Evolutionary conservation across 1,139 yeast species (phyloP).

Genomic region (Kluyveromyces sp.): DNA sequence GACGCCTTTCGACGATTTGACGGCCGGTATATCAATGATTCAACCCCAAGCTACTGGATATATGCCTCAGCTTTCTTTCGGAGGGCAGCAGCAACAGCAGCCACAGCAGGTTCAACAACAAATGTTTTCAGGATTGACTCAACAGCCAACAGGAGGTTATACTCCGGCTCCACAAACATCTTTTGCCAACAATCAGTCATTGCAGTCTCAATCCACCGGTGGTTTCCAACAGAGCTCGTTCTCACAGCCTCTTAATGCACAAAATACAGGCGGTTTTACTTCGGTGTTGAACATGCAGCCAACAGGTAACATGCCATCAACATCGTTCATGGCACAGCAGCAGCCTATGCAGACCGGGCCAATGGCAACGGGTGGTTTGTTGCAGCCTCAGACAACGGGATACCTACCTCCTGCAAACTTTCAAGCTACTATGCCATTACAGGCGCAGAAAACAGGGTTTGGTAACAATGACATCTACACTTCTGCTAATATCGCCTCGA

Average conservation of each 20-base stretch:
- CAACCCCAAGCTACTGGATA: constrained; percentile 37
- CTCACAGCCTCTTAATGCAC: constrained; percentile 8
- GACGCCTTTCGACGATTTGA: constrained; percentile 32
- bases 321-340: constrained; percentile 17
- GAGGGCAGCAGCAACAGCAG: constrained; percentile 13
- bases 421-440: constrained; percentile 28
- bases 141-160: constrained; percentile 25
- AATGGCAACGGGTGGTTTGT: constrained; percentile 25
- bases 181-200: constrained; percentile 25
- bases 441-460: constrained; percentile 51
- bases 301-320: constrained; percentile 32
- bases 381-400: constrained; percentile 41
- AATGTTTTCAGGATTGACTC: constrained; percentile 1
- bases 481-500: constrained; percentile 25
- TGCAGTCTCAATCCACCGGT: constrained; percentile 31
- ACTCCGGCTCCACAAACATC: constrained; percentile 27
- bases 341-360: constrained; percentile 1
- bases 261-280: constrained; percentile 20
- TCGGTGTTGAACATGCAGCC: constrained; percentile 32
- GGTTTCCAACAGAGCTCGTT: constrained; percentile 19
- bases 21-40: constrained; percentile 22
- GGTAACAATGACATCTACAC: constrained; percentile 35
- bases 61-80: constrained; percentile 22
- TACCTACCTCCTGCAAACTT: constrained; percentile 29
- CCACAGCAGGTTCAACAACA: constrained; percentile 22